Percentiles rank a stretch among this genome's conserved stretches.
phyloP scores from a whole-genome alignment of 345 rosid species.

The Pugionium cornutum region DNA sequence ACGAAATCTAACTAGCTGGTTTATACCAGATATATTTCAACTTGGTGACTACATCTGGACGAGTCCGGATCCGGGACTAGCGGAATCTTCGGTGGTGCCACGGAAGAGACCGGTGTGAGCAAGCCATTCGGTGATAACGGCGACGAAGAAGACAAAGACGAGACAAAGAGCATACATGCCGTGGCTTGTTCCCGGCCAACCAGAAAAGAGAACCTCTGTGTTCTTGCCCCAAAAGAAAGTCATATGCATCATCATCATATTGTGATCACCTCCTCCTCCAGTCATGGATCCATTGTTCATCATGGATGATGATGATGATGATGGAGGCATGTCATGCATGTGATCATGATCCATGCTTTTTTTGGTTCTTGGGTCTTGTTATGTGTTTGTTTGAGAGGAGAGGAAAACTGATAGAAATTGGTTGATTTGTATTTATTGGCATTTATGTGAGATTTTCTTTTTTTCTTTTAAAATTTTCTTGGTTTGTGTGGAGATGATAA shows the following conservation, averaged over 20 bases:
- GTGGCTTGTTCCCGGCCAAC: conserved; percentile 74
- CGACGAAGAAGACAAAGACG: conserved; percentile 57
- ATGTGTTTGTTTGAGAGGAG: conserved; percentile 24
- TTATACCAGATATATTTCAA: no score
- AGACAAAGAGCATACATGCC: conserved; percentile 74
- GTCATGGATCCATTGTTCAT: conserved; percentile 42
- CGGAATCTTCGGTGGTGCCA: conserved; percentile 47
- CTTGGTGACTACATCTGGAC: no score
- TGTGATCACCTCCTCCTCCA: conserved; percentile 26
- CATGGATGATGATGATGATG: conserved; percentile 34
- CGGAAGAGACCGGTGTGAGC: conserved; percentile 35
- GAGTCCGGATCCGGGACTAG: conserved; percentile 49
- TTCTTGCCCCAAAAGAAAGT: conserved; percentile 76
- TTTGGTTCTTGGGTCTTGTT: conserved; percentile 21
- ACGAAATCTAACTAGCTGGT: no score
- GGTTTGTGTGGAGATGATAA: no score
- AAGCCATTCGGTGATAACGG: conserved; percentile 61
- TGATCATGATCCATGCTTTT: conserved; percentile 36
- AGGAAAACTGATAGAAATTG: no score
- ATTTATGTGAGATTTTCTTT: no score
- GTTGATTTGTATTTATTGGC: no score
- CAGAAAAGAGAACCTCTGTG: conserved; percentile 60
- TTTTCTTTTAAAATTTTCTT: no score
- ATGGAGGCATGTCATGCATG: conserved; percentile 40
- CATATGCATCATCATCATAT: conserved; percentile 44